Percentiles rank a stretch among this genome's conserved stretches.
phyloP scores from a whole-genome alignment of 768 basidiomycete species.

The Serendipita sp. region DNA sequence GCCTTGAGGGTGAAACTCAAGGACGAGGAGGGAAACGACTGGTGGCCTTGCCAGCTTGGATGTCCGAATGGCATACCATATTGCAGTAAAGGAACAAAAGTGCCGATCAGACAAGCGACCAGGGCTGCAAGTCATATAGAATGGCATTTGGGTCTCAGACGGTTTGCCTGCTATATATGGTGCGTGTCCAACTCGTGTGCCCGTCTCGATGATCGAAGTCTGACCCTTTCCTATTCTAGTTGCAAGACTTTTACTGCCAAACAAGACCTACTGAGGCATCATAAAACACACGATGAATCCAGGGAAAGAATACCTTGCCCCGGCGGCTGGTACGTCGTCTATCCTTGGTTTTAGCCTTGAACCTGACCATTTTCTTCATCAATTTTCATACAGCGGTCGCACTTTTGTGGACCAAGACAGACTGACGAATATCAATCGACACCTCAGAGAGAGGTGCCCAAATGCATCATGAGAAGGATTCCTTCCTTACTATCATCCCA shows the following conservation, averaged over 20 bases:
- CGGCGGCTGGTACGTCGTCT: not conserved
- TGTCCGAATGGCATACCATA: not conserved
- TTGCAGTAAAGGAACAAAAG: not conserved
- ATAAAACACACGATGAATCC: not conserved
- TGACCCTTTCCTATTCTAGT: not conserved
- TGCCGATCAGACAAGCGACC: not conserved
- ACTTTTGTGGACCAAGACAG: not conserved
- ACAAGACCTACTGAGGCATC: not conserved
- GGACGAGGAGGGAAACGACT: not conserved
- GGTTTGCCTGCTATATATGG: not conserved
- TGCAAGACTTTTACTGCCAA: not conserved
- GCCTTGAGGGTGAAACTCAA: not conserved
- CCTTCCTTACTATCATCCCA: no score
- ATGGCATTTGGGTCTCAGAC: not conserved
- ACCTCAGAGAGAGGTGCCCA: not conserved
- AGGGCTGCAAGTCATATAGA: not conserved
- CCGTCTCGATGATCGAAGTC: not conserved
- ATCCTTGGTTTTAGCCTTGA: not conserved
- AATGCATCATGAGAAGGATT: not conserved
- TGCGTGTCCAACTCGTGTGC: not conserved
- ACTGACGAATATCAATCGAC: not conserved
- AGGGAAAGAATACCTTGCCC: not conserved
- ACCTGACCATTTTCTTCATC: not conserved
- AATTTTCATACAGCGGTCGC: not conserved
- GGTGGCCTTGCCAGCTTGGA: slow-evolving; percentile 3